Percentiles rank a stretch among this genome's conserved stretches.
Conservation (phyloP, 139 green algal species). For the Parachlorella kessleri region DNA sequence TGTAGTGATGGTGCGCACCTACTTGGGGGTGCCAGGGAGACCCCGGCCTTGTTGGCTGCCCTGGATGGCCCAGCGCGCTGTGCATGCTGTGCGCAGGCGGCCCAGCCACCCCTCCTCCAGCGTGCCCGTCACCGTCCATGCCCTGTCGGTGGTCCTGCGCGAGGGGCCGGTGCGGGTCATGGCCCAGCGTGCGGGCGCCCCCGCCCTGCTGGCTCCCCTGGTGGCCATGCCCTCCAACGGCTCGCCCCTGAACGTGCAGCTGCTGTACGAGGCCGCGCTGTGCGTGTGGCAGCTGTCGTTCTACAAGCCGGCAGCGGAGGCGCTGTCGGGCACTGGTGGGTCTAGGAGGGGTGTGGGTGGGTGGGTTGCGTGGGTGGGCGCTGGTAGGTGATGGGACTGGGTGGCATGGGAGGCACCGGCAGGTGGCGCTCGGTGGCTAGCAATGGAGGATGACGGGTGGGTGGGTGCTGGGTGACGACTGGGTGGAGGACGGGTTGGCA, state of each 20-base stretch:
- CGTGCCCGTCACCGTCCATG: constrained; percentile 56
- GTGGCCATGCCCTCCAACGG: constrained; percentile 44
- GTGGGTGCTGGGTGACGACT: neutral
- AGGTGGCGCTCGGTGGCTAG: neutral
- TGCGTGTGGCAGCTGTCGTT: constrained; percentile 94
- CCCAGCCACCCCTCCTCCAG: constrained; percentile 67
- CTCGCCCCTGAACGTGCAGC: constrained; percentile 73
- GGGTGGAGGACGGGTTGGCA: neutral
- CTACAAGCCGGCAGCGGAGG: constrained; percentile 62
- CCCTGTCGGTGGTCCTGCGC: constrained; percentile 79
- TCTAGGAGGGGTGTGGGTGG: neutral
- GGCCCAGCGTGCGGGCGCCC: constrained; percentile 57
- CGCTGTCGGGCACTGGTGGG: constrained; percentile 40
- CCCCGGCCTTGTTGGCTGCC: too few relatives aligned
- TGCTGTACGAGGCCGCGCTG: constrained; percentile 93
- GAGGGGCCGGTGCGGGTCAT: constrained; percentile 67
- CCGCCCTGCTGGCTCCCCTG: constrained; percentile 71
- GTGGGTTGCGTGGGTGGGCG: neutral
- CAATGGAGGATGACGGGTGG: neutral
- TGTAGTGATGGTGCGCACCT: too few relatives aligned
- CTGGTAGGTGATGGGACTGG: neutral
- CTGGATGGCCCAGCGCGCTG: too few relatives aligned
- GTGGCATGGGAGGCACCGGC: neutral
- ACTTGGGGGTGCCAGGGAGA: too few relatives aligned
- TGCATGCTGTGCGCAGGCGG: too few relatives aligned